Conservation (phyloP, 1,284 basidiomycete genomes). For the Sutorius eximius region DNA sequence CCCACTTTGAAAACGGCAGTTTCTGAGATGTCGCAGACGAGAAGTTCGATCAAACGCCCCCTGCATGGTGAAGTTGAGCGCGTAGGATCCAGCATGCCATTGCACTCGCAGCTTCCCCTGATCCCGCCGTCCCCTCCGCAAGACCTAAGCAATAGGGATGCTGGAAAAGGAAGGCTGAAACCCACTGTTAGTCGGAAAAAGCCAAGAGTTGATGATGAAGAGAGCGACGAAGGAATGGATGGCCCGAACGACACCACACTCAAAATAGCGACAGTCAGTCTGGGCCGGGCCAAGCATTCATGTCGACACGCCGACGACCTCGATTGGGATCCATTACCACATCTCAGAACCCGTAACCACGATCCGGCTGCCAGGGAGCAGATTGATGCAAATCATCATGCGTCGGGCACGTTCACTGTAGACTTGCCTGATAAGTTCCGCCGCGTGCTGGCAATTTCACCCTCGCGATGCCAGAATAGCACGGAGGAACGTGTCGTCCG, state of each 20-base stretch:
- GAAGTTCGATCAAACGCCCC: slow-evolving; percentile 24
- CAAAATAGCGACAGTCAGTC: slow-evolving; percentile 23
- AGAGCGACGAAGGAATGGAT: slow-evolving; percentile 39
- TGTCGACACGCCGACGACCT: slow-evolving; percentile 26
- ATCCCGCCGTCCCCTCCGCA: slow-evolving; percentile 63
- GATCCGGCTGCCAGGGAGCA: slow-evolving; percentile 28
- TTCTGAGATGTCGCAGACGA: slow-evolving; percentile 6
- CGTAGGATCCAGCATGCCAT: neutral
- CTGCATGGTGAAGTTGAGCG: slow-evolving; percentile 9
- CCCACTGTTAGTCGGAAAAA: slow-evolving; percentile 41
- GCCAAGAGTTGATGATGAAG: slow-evolving; percentile 34
- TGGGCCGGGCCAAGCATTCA: slow-evolving; percentile 11
- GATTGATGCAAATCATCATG: slow-evolving; percentile 30
- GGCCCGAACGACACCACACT: slow-evolving; percentile 19
- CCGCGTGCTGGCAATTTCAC: slow-evolving; percentile 59
- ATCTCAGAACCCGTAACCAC: slow-evolving; percentile 36
- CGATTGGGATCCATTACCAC: slow-evolving; percentile 45
- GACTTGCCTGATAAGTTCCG: slow-evolving; percentile 66
- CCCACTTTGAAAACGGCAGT: neutral
- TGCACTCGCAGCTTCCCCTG: slow-evolving; percentile 26
- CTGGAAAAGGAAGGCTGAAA: slow-evolving; percentile 43
- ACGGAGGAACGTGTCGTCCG: slow-evolving; percentile 58
- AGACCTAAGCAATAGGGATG: slow-evolving; percentile 31
- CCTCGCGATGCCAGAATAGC: slow-evolving; percentile 39
- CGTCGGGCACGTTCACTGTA: slow-evolving; percentile 45